Evolutionary conservation across 371 early-diverging fungal genomes (phyloP).

Genomic region (Mortierella sp.): DNA sequence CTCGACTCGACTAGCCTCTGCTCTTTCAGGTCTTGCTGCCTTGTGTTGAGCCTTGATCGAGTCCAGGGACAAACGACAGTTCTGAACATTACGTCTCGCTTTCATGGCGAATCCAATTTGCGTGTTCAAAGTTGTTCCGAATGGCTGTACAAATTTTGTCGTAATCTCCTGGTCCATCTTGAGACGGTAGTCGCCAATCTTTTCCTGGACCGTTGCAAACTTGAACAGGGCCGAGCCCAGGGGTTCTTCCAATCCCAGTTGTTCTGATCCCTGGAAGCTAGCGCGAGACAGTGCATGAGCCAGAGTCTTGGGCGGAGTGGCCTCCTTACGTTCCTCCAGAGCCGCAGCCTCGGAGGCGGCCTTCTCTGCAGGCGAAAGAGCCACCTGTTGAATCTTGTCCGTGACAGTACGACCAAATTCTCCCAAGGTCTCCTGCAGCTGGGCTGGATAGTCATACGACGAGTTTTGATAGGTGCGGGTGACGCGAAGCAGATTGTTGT

Average conservation of each 20-base stretch:
- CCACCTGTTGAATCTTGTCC: slow-evolving; percentile 70
- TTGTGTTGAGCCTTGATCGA: slow-evolving; percentile 82
- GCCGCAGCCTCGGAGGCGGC: slow-evolving; percentile 56
- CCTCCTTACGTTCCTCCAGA: slow-evolving; percentile 54
- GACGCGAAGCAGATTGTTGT: slow-evolving; percentile 77
- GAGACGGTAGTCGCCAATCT: slow-evolving; percentile 80
- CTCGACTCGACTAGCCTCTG: slow-evolving; percentile 78
- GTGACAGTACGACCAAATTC: slow-evolving; percentile 73
- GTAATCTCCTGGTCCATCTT: slow-evolving; percentile 79
- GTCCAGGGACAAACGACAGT: slow-evolving; percentile 84
- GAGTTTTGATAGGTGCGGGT: slow-evolving; percentile 78
- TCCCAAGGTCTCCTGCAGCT: slow-evolving; percentile 75
- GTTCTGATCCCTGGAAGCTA: slow-evolving; percentile 69
- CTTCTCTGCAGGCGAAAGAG: slow-evolving; percentile 63
- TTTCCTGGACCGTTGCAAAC: slow-evolving; percentile 82
- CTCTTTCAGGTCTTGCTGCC: slow-evolving; percentile 70
- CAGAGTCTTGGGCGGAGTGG: slow-evolving; percentile 68
- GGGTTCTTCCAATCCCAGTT: slow-evolving; percentile 79
- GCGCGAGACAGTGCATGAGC: slow-evolving; percentile 83
- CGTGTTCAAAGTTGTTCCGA: slow-evolving; percentile 74
- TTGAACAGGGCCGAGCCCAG: slow-evolving; percentile 87
- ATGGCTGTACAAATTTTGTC: slow-evolving; percentile 80
- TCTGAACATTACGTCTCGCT: slow-evolving; percentile 83
- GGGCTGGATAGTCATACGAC: slow-evolving; percentile 82
- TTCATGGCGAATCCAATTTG: slow-evolving; percentile 83